Evolutionary conservation across 1,139 yeast genomes (phyloP), one percentile per base, ranked within the genome.

Genomic region (Spathaspora sp.): DNA sequence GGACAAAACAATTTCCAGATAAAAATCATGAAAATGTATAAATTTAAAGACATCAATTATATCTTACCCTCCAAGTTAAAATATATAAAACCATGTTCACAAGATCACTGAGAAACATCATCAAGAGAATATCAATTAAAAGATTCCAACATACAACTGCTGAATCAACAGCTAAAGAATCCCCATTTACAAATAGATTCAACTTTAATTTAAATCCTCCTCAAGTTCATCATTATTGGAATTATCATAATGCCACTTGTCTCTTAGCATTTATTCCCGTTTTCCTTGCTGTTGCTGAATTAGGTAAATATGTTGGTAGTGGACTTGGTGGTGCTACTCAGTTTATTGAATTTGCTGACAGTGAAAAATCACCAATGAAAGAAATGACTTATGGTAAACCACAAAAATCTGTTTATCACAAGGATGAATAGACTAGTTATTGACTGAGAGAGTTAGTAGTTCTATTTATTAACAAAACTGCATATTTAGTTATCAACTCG

Each of bases 161-260:
- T 6, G 41, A 57, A n/a, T 47, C 61, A 18, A 26, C 44, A 13
- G 49, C 56, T 13, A 60, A 62, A 43, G 52, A 65, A 17, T 51
- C 72, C 10, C 43, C 48, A 27, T 74, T 74, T 66, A 67, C 60
- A 59, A 74, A 74, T 64, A 74, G 72, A 53, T 59, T 64, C 61
- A 67, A 70, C 57, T 74, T 74, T 63, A 67, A 74, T 58, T 67
- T 65, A 52, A 64, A 63, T 51, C 79, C 79, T 38, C 80, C 80
- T 38, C 79, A 73, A 48, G 74, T 72, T 41, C 80, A 74, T 53
- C 72, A 69, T 55, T 74, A 74, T 63, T 74, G 80, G 80, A 71
- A 68, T 58, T 58, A 60, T 23, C 65, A 71, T 51, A 73, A 74
- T 55, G 63, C 70, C 43, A 56, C 65, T 20, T 65, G 72, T 38